Percentiles rank a stretch among this genome's conserved stretches.
Conservation (phyloP, 2,329 filamentous ascomycete species). For the Domatiomyces globalis region DNA sequence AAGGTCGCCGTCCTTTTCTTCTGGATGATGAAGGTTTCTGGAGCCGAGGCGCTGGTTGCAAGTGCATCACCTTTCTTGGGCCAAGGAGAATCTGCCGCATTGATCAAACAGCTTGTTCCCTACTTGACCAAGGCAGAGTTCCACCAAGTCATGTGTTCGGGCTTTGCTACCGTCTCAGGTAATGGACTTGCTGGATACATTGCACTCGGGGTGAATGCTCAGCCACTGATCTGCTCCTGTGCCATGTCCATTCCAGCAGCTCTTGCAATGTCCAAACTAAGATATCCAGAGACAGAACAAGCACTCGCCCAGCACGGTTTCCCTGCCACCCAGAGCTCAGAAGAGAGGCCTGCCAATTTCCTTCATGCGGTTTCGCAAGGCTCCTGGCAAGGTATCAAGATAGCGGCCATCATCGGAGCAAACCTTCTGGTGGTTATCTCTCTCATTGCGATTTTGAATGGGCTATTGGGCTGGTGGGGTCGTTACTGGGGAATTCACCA, state of each 20-base stretch:
- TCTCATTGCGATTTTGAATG: conserved; percentile 58
- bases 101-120: conserved; percentile 74
- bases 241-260: conserved; percentile 94
- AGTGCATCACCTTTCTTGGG: conserved; percentile 89
- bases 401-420: conserved; percentile 66
- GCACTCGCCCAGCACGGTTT: conserved; percentile 70
- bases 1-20: conserved; percentile 88
- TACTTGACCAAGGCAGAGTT: conserved; percentile 77
- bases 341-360: conserved; percentile 61
- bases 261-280: conserved; percentile 74
- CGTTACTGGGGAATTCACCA: conserved; percentile 56
- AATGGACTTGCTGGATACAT: conserved; percentile 80
- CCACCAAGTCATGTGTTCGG: conserved; percentile 84
- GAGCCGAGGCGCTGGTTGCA: conserved; percentile 84
- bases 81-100: conserved; percentile 84
- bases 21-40: conserved; percentile 74
- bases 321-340: conserved; percentile 64
- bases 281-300: conserved; percentile 78
- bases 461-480: conserved; percentile 71
- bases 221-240: conserved; percentile 77
- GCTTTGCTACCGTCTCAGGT: conserved; percentile 84
- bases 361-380: conserved; percentile 77
- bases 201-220: conserved; percentile 63
- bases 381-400: conserved; percentile 74
- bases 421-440: conserved; percentile 75